Evolutionary conservation across 129 eudicot species (phyloP).

Genomic region (Lactuca sativa): DNA sequence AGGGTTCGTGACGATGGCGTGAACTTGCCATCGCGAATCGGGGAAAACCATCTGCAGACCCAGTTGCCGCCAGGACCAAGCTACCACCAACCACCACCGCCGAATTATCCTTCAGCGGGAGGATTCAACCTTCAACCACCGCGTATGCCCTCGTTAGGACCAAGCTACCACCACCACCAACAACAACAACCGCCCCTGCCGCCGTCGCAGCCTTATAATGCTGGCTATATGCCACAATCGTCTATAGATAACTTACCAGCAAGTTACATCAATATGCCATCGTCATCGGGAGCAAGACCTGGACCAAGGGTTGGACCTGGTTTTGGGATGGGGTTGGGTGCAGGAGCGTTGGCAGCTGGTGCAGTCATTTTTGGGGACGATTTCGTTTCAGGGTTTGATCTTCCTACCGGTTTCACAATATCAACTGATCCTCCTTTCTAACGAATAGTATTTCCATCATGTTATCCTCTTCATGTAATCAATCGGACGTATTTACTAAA

Average conservation of each 20-base stretch:
- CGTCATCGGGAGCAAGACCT: slow-evolving; percentile 44
- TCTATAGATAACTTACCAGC: slow-evolving; percentile 33
- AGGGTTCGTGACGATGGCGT: slow-evolving; percentile 41
- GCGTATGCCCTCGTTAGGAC: slow-evolving; percentile 14
- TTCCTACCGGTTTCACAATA: slow-evolving; percentile 56
- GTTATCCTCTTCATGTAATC: not conserved
- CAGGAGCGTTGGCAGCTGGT: slow-evolving; percentile 92
- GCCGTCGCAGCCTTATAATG: slow-evolving; percentile 57
- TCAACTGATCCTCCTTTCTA: slow-evolving; percentile 64
- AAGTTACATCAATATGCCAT: slow-evolving; percentile 68
- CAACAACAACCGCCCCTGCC: slow-evolving; percentile 52
- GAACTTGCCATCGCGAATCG: slow-evolving; percentile 29
- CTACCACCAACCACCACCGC: slow-evolving; percentile 32
- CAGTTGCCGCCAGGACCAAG: slow-evolving; percentile 33
- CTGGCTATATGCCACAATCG: slow-evolving; percentile 63
- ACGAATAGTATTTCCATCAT: slow-evolving; percentile 11
- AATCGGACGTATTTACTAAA: not conserved
- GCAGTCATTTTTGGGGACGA: slow-evolving; percentile 88
- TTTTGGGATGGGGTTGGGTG: slow-evolving; percentile 82
- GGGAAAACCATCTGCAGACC: slow-evolving; percentile 41
- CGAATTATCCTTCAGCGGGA: slow-evolving; percentile 23
- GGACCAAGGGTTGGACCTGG: slow-evolving; percentile 54
- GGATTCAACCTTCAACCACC: slow-evolving; percentile 37
- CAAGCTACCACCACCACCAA: slow-evolving; percentile 33
- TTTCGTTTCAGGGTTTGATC: slow-evolving; percentile 67